Percentiles rank a stretch among this genome's conserved stretches.
These are phyloP conservation scores for Mycena galopus DNA, from an alignment of 768 basidiomycete genomes.

Conservation along the genomic window DNA sequence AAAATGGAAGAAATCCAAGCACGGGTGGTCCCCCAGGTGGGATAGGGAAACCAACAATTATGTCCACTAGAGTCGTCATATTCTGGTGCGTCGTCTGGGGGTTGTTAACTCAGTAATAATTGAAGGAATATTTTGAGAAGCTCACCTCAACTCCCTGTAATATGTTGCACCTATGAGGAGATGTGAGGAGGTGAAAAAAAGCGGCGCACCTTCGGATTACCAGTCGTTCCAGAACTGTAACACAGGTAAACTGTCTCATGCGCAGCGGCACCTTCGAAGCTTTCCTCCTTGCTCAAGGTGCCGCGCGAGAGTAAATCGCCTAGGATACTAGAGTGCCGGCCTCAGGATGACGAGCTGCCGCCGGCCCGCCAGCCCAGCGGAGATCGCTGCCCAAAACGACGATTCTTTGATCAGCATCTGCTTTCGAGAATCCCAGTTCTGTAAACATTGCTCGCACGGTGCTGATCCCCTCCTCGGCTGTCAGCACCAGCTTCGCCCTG, in stretches of 20 bases:
- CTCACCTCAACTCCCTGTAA: conserved; percentile 56
- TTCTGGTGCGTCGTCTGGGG: conserved; percentile 72
- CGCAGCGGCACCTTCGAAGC: conserved; percentile 64
- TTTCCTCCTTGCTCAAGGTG: conserved; percentile 62
- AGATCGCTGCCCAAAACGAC: conserved; percentile 66
- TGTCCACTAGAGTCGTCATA: conserved; percentile 68
- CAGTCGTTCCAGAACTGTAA: conserved; percentile 74
- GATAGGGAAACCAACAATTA: conserved; percentile 62
- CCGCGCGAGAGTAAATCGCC: conserved; percentile 66
- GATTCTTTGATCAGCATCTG: conserved; percentile 64
- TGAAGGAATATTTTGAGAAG: neutral
- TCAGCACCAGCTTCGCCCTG: conserved; percentile 61
- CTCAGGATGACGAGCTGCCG: conserved; percentile 39
- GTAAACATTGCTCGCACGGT: conserved; percentile 64
- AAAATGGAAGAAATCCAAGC: conserved; percentile 75
- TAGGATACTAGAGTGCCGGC: conserved; percentile 52
- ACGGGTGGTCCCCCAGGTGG: conserved; percentile 58
- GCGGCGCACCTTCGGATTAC: conserved; percentile 52
- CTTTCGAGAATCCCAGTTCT: conserved; percentile 57
- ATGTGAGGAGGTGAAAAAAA: neutral
- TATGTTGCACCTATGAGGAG: neutral
- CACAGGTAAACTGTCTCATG: conserved; percentile 75
- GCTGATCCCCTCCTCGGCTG: conserved; percentile 54
- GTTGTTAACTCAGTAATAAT: neutral
- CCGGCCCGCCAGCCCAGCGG: conserved; percentile 59